Base-by-base conservation (phyloP, 371 early-diverging fungal genomes). In the Mucor plumbeus region DNA sequence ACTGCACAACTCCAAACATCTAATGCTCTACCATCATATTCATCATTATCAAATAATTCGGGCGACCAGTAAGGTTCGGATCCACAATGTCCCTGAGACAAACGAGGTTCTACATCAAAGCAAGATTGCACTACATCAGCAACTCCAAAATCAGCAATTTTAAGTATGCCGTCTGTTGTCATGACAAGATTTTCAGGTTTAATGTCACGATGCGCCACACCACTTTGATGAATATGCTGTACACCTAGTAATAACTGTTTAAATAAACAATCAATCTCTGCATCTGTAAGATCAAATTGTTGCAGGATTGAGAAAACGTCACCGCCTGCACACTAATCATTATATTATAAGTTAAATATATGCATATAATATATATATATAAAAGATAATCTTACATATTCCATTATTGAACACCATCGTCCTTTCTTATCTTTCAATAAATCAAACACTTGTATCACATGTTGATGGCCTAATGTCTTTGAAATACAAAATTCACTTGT, bases 101-200 rank as follows among this genome's bases (percentile, higher is more conserved):
- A 69, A 71, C 88, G 89, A 19, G 86, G 65, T 15, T 72, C 70
- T 35, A 75, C 76, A 69, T 94, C 92, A 82, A 93, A 95, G 48
- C 89, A 87, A n/a, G 88, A 90, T 62, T 92, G 84, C 76, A 96
- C 95, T 3, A 98, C 95, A 60, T 94, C 94, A 1, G 96, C 92
- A 5, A 96, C 95, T 11, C 98, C 97, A 87, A 97, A 99, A 79
- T 99, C 98, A 6, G 96, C 94, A 69, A 98, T 96, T 80, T 99
- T 99, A 48, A 99, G 73, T 19, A 87, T 85, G 39, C 91, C 88
- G 9, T 81, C 78, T 3, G 75, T 80, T 65, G 95, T 95, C 68
- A 99, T 74, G 5, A 99, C 81, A 47, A 99, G 79, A 81, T 99
- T 99, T 77, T 99, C 93, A 6, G 92, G 90, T 69, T 93, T 93